Evolutionary conservation across 768 basidiomycete genomes (phyloP), one percentile per base, ranked within the genome.

Genomic region (Collybia sp.): DNA sequence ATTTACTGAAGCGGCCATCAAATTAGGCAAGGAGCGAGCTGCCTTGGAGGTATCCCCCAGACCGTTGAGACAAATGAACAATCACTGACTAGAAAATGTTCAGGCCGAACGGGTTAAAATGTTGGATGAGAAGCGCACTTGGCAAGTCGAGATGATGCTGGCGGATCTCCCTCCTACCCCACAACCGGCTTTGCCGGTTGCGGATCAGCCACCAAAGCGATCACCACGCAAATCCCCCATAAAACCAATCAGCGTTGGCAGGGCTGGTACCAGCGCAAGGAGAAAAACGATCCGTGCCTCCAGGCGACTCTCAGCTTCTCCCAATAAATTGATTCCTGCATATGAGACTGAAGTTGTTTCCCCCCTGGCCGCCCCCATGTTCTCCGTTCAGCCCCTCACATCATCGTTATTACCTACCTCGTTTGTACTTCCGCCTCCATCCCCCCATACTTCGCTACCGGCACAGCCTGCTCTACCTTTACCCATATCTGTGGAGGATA

Each of bases 371-470:
- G 58, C 65, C 3, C 53, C 62, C 40, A 54, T 60, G 18, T 62
- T 71, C 50, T 51, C 55, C 43, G 62, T 77, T 17, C 74, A 77
- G 30, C 68, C 70, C 3, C 56, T 61, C 18, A 55, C 71, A 25
- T 61, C 71, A 40, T 75, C 80, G 1, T 68, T 85, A 30, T 71
- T 88, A 17, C 77, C 85, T 2, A 82, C 77, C 9, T 76, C 84
- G 12, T 91, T 91, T 50, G 81, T 86, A 1, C 75, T 91, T 3
- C 88, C 88, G 12, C 87, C 87, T 1, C 87, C 83, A 2, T 87
- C 86, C 6, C 88, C 87, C 12, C 72, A 75, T 16, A 76, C 87
- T 1, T 78, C 82, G 1, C 60, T 88, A 19, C 83, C 81, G 5
- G 72, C 75, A 0, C 69, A 73, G 32, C 69, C 75, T 15, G 64